A percentile compares a stretch with the other conserved stretches of the same genome.
Evolutionary conservation across 2,329 filamentous ascomycete species (phyloP).

Genomic region (Epichloe glyceriae): DNA sequence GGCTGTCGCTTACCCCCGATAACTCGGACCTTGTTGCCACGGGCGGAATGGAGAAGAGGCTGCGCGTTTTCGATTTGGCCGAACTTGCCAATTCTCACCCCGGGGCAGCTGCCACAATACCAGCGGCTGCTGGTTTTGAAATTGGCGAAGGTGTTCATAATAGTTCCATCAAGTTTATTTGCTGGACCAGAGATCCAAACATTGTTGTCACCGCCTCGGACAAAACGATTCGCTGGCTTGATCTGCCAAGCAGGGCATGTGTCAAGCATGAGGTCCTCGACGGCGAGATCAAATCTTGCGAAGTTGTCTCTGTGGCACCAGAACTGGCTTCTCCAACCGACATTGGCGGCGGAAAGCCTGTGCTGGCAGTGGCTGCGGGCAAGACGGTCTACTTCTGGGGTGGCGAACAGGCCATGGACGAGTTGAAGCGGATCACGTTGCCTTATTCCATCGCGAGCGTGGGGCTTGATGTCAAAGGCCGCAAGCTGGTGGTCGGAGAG

Average conservation of each 20-base stretch:
- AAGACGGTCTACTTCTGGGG: constrained; percentile 91
- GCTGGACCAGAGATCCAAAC: constrained; percentile 83
- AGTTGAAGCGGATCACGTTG: constrained; percentile 68
- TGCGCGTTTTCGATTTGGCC: constrained; percentile 81
- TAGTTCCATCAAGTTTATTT: constrained; percentile 87
- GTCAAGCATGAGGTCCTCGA: constrained; percentile 69
- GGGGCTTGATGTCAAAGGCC: constrained; percentile 67
- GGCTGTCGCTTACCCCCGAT: constrained; percentile 78
- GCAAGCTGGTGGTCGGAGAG: constrained; percentile 80
- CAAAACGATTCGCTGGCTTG: constrained; percentile 89
- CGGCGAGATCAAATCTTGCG: constrained; percentile 80
- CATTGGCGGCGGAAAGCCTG: constrained; percentile 53
- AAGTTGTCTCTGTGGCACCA: constrained; percentile 60
- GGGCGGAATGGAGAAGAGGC: constrained; percentile 90
- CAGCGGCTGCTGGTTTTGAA: constrained; percentile 60
- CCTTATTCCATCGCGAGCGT: constrained; percentile 84
- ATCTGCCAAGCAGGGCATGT: constrained; percentile 62
- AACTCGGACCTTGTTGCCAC: constrained; percentile 78
- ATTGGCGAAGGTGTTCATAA: constrained; percentile 76
- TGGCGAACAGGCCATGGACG: constrained; percentile 52
- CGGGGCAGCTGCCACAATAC: constrained; percentile 32
- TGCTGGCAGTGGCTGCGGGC: constrained; percentile 84
- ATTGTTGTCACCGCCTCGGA: constrained; percentile 85
- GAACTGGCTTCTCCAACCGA: constrained; percentile 45
- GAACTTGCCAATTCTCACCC: constrained; percentile 34